Conservation (phyloP, 2,329 filamentous ascomycete species). For the Epichloe sibirici region DNA sequence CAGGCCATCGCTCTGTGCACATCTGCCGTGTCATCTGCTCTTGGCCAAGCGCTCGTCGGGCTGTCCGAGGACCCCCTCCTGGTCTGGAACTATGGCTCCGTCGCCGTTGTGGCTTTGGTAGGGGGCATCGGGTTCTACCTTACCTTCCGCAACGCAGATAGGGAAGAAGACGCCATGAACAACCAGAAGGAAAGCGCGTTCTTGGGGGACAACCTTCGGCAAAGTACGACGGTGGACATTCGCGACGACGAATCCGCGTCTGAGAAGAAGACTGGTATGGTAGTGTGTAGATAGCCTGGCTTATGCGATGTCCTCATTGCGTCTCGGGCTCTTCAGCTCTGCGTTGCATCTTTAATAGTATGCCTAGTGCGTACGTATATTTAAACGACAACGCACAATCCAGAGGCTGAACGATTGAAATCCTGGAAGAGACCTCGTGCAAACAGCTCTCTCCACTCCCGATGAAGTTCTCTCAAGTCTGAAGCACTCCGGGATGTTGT, state of each 20-base stretch:
- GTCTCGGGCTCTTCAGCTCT: no score
- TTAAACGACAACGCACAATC: no score
- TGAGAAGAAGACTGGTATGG: background rate
- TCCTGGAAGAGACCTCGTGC: no score
- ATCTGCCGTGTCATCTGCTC: slow-evolving; percentile 53
- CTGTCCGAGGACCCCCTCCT: slow-evolving; percentile 48
- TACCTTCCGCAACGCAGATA: slow-evolving; percentile 48
- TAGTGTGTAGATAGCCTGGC: no score
- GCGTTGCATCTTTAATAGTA: no score
- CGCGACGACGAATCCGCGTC: background rate
- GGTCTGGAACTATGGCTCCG: slow-evolving; percentile 60
- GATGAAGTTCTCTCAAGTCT: no score
- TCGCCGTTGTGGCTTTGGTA: slow-evolving; percentile 52
- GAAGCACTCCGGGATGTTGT: no score
- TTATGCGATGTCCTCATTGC: no score
- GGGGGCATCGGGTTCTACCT: slow-evolving; percentile 56
- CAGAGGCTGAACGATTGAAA: no score
- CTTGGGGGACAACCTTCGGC: background rate
- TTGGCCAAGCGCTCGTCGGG: slow-evolving; percentile 45
- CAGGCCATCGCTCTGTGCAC: slow-evolving; percentile 55
- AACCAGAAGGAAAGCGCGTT: slow-evolving; percentile 1
- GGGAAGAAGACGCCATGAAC: slow-evolving; percentile 42
- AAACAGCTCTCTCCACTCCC: no score
- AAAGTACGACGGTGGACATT: background rate
- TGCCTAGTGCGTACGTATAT: no score